Evolutionary conservation across 306 rosid genomes (phyloP).

Genomic region (Sechiopsis laciniata): DNA sequence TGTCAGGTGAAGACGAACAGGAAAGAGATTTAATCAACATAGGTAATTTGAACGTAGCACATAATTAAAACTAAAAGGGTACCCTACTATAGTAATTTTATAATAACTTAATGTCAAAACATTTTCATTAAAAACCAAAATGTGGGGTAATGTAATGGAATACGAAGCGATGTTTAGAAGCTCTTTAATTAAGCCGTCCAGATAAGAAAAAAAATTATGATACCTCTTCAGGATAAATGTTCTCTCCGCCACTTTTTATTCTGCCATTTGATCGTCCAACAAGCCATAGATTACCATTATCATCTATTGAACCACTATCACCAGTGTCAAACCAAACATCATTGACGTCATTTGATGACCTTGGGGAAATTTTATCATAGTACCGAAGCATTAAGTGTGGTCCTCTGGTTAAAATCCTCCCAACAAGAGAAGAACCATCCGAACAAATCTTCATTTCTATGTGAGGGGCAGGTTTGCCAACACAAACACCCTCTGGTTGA

Average conservation of each 20-base stretch:
- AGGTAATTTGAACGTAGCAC: neutral
- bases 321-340: conserved; percentile 85
- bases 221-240: conserved; percentile 91
- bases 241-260: conserved; percentile 93
- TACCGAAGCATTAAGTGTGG: conserved; percentile 80
- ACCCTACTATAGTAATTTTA: neutral
- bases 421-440: conserved; percentile 40
- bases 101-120: neutral
- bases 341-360: conserved; percentile 26
- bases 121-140: neutral
- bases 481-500: conserved; percentile 64
- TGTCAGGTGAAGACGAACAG: conserved; percentile 9
- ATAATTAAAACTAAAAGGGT: neutral
- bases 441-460: conserved; percentile 55
- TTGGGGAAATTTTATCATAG: conserved; percentile 51
- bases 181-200: neutral
- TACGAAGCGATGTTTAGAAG: neutral
- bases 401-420: conserved; percentile 87
- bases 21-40: neutral
- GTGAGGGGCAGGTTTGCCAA: conserved; percentile 94
- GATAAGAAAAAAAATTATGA: neutral
- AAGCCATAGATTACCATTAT: conserved; percentile 64
- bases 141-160: neutral
- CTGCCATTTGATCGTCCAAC: conserved; percentile 66
- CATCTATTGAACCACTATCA: conserved; percentile 71